Percentiles rank a stretch among this genome's conserved stretches.
Conservation (phyloP, 345 rosid species). For the Heritiera fomes region DNA sequence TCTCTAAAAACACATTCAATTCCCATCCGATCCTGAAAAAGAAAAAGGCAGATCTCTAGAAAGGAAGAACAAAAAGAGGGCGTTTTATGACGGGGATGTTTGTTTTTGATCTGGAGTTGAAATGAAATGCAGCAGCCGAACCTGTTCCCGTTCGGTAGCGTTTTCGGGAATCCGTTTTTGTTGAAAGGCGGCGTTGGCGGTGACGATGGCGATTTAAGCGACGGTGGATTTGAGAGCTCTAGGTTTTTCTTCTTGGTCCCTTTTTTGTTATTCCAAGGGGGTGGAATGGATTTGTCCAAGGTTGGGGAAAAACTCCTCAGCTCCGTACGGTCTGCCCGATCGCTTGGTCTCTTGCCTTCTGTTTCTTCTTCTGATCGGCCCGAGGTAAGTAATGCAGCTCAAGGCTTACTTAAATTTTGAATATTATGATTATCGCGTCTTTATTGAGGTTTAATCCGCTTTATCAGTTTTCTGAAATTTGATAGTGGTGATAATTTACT, state of each 20-base stretch:
- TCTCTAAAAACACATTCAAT: neutral
- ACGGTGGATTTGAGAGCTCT: constrained; percentile 70
- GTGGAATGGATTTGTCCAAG: constrained; percentile 89
- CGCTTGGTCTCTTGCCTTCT: constrained; percentile 82
- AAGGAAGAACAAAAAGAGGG: neutral
- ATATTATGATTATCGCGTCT: neutral
- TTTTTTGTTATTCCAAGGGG: constrained; percentile 72
- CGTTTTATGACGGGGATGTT: neutral
- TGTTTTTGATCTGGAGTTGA: constrained; percentile 36
- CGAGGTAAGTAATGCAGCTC: constrained; percentile 48
- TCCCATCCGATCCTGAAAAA: neutral
- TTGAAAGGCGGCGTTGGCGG: constrained; percentile 43
- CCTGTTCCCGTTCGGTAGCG: constrained; percentile 63
- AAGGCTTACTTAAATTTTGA: neutral
- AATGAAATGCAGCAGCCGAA: constrained; percentile 89
- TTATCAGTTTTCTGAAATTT: neutral
- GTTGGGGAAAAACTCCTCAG: constrained; percentile 89
- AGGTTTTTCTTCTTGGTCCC: constrained; percentile 84
- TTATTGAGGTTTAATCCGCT: neutral
- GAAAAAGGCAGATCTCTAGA: neutral
- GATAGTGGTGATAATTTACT: neutral
- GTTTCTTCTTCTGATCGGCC: constrained; percentile 68
- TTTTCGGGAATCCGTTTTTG: constrained; percentile 59
- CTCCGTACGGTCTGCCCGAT: constrained; percentile 86
- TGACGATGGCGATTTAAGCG: constrained; percentile 50